Evolutionary conservation across 2,329 filamentous ascomycete species (phyloP), one percentile per base, ranked within the genome.

Genomic region (Pseudogymnoascus destructans): DNA sequence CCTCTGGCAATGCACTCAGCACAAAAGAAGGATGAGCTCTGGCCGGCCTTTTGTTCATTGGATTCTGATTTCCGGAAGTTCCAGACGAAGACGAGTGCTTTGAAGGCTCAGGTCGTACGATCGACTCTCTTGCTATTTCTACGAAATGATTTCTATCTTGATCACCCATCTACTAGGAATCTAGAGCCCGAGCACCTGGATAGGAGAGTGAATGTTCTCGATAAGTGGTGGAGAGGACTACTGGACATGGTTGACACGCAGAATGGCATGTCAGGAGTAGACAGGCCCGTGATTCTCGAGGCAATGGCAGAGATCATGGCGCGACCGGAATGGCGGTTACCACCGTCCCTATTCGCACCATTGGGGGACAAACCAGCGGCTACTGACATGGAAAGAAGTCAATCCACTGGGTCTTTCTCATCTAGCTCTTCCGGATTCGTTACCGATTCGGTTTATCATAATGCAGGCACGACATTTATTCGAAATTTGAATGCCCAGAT

Each of bases 151-250:
- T 38, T 23, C 30, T 79, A 85, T 67, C 75, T 77, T 33, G 67
- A 75, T 7, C 81, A 85, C 64, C 71, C 78, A 3, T 85, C 82
- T 5, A 81, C 77, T 62, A 76, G 75, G 62, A 74, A 70, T 32
- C 71, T 88, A 21, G 73, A 82, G 27, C 77, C 84, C 0, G 85
- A 88, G 71, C 85, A 88, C 67, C 72, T 89, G 35, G 85, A 88
- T 65, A 75, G 84, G 30, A 76, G 85, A 54, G 74, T 81, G 2
- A 82, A 79, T 58, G 84, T 87, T 56, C 73, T 88, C 58, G 86
- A 87, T 67, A 86, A 85, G 66, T 89, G 85, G 85, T 89, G 85
- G 85, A 82, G 77, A 36, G 83, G 80, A 1, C 71, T 89, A 52
- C 70, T 88, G 38, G 84, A 87, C 62, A 79, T 87, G 69, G 75